Base-by-base conservation (phyloP, 768 basidiomycete species). In the Xerocomellus dryophilus region DNA sequence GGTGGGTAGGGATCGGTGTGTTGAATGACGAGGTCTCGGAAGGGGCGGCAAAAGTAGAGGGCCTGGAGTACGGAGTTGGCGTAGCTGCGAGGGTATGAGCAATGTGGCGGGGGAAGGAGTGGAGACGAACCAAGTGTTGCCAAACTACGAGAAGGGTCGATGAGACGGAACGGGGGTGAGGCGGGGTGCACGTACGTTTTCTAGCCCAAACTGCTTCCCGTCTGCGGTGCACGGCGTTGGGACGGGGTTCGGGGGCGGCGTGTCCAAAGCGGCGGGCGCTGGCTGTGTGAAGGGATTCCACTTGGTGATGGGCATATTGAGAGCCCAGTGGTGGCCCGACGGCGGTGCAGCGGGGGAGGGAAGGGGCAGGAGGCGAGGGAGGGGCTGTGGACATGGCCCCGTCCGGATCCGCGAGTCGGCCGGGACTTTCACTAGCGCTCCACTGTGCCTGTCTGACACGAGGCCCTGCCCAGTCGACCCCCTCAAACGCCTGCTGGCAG, bases 31-130 rank as follows among this genome's bases (percentile, higher is more conserved):
- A 97, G 89, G 46, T 95, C 88, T 47, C 95, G 82, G 69, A 99
- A 98, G 2, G 96, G 95, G 21, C 82, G 74, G 69, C 94, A 98
- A 70, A 95, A 96, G 75, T 98, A 99, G 51, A 98, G 82, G 0
- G 97, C 87, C 71, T 99, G 96, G 15, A 99, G 80, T 21, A 99
- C 93, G n/a, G 96, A 97, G 73, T 98, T 99, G 75, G 90, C 94
- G 72, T 99, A 99, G 74, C 94, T 94, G 44, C 31, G 43, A 50
- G 52, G 34, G 54, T 60, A 46, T 27, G 62, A 67, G 64, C 55
- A 41, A 35, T 10, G 21, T n/a, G 46, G 35, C 12, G 50, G 59
- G 50, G 41, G 47, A 54, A 31, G 18, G 35, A 35, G 41, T 25
- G 43, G 47, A 44, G 45, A 56, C 79, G 63, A 60, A 93, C 93